These are phyloP conservation scores for Fraxinus nigra DNA, from an alignment of 305 asterid genomes.

Conservation along the genomic window DNA sequence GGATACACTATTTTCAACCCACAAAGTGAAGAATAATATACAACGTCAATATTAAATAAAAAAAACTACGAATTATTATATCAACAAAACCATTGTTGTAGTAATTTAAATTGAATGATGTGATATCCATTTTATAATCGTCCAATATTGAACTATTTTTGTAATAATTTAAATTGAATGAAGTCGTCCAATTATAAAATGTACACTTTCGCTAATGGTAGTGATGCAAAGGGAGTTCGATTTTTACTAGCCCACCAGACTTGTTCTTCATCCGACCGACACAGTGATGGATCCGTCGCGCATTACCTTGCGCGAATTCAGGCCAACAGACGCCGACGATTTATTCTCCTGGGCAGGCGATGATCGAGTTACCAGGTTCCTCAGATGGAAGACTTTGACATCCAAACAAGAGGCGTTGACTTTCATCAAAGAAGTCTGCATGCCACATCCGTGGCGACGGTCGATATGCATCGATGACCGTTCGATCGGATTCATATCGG, in stretches of 20 bases:
- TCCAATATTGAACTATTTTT: too few species aligned
- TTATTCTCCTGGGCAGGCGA: conserved; percentile 42
- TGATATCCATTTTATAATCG: too few species aligned
- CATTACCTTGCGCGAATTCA: conserved; percentile 26
- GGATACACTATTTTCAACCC: background rate
- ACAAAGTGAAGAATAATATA: background rate
- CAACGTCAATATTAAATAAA: background rate
- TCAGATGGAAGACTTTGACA: conserved; percentile 33
- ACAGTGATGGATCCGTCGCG: conserved; percentile 19
- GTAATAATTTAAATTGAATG: background rate
- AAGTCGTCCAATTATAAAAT: background rate
- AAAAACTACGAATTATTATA: background rate
- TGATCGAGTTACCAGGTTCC: conserved; percentile 35
- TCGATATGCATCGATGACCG: conserved; percentile 44
- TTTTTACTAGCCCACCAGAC: background rate
- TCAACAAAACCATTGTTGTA: background rate
- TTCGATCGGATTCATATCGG: conserved; percentile 35
- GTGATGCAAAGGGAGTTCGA: background rate
- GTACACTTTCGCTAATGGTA: background rate
- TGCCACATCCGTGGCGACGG: conserved; percentile 48
- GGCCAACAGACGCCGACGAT: conserved; percentile 29
- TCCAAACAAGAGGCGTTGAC: conserved; percentile 42
- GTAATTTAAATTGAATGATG: background rate
- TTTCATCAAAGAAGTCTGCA: conserved; percentile 39
- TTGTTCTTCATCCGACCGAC: background rate